Evolutionary conservation across 2,329 filamentous ascomycete genomes (phyloP).

Genomic region (Thermoascus crustaceus): DNA sequence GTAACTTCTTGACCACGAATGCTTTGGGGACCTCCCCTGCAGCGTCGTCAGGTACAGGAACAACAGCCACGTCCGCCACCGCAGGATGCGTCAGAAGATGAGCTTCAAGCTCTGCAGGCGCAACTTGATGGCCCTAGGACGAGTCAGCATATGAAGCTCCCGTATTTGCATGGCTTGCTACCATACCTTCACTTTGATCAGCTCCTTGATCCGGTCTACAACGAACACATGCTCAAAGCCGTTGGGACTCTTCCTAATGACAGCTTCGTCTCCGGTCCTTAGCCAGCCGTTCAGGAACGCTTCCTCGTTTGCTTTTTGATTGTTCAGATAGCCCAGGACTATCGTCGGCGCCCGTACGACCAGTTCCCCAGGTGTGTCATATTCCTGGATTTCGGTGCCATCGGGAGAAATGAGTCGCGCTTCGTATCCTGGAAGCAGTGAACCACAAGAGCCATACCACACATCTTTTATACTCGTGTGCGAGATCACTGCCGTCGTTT

Average conservation of each 20-base stretch:
- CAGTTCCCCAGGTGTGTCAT: conserved; percentile 66
- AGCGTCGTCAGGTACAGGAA: conserved; percentile 30
- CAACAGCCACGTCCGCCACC: conserved; percentile 40
- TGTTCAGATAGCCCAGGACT: conserved; percentile 70
- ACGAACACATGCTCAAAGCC: conserved; percentile 30
- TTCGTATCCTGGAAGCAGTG: conserved; percentile 51
- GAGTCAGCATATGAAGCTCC: not conserved
- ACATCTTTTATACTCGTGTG: conserved; percentile 49
- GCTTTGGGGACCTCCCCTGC: conserved; percentile 36
- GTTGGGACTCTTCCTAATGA: conserved; percentile 10
- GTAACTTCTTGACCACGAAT: conserved; percentile 34
- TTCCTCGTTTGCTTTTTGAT: conserved; percentile 65
- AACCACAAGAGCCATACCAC: conserved; percentile 59
- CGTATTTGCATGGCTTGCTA: conserved; percentile 6
- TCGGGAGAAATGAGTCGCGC: conserved; percentile 57
- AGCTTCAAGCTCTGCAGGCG: conserved; percentile 42
- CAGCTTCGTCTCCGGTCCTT: conserved; percentile 17
- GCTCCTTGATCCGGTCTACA: conserved; percentile 31
- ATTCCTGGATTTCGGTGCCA: conserved; percentile 56
- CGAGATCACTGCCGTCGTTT: conserved; percentile 56
- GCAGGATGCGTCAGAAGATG: conserved; percentile 33
- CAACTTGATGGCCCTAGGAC: conserved; percentile 39
- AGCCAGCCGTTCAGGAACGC: conserved; percentile 47
- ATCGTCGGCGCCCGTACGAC: conserved; percentile 64
- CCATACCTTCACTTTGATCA: conserved; percentile 19